Evolutionary conservation across 352 stramenopile genomes (phyloP).

Genomic region (Plasmopara halstedii): DNA sequence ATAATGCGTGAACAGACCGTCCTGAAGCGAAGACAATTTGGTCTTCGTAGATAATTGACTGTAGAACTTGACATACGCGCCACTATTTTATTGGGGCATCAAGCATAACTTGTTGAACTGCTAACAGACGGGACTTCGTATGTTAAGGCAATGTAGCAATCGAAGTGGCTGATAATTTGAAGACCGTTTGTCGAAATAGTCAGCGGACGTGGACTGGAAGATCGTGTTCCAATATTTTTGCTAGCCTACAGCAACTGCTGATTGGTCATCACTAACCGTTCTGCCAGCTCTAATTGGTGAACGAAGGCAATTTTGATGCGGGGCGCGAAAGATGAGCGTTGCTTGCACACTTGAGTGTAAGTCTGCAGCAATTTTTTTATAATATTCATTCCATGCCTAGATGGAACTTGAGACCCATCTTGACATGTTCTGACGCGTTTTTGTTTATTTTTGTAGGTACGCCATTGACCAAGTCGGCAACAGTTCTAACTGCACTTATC

Average conservation of each 20-base stretch:
- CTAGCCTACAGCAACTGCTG: neutral
- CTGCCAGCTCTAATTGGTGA: conserved; percentile 3
- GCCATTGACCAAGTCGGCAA: neutral
- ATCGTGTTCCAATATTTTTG: neutral
- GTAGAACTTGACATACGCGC: neutral
- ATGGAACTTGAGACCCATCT: neutral
- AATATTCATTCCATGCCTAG: conserved; percentile 1
- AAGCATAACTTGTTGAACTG: neutral
- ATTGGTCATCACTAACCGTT: neutral
- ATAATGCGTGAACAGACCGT: conserved; percentile 3
- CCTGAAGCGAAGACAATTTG: conserved; percentile 4
- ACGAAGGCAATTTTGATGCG: conserved; percentile 1
- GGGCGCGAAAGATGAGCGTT: conserved; percentile 8
- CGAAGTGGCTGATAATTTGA: neutral
- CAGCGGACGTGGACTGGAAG: conserved; percentile 4
- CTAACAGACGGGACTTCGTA: neutral
- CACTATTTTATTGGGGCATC: conserved; percentile 1
- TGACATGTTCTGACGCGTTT: neutral
- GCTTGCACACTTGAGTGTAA: conserved; percentile 4
- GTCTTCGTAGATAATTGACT: conserved; percentile 5
- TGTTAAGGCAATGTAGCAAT: neutral
- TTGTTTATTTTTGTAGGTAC: neutral
- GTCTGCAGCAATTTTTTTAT: conserved; percentile 11
- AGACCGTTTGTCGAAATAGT: neutral
- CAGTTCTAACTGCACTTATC: conserved; percentile 3